Base-by-base conservation (phyloP, 2,329 filamentous ascomycete species). In the Epichloe brachyelytri region DNA sequence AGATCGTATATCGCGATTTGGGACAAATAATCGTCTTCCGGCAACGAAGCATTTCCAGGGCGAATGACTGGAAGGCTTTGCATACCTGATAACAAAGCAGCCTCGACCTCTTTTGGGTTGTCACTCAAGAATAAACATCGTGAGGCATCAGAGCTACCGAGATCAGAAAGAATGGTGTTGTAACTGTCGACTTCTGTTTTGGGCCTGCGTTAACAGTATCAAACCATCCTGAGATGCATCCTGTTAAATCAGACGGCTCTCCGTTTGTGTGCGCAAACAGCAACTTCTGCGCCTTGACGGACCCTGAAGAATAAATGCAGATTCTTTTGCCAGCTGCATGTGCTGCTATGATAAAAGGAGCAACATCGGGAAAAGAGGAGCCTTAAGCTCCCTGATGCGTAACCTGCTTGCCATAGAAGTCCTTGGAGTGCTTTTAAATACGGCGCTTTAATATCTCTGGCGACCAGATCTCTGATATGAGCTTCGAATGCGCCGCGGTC, bases 401-500 rank as follows among this genome's bases (percentile, higher is more conserved):
- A 93, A 53, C 87, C 87, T 39, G 76, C 76, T 60, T 81, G 73
- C 86, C 86, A 93, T 40, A 93, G 76, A 60, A 86, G 82, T 58
- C 87, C 85, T 69, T 93, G 86, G 43, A 91, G 78, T 53, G 79
- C 79, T 71, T 93, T 93, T 56, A 90, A 73, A 66, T 88, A 89
- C 41, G 84, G 71, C 53, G 82, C 74, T 68, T 91, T 93, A 61
- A 88, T 74, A 63, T 93, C 86, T 55, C 76, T 77, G 54, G 74
- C 70, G 60, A 87, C 83, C 55, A 91, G 76, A 60, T 88, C 82
- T 57, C 76, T 70, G 54, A 88, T 80, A 66, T 90, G 85, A 14
- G 76, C 72, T 56, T 79, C 72, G 52, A 91, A 73, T 20, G 77
- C 76, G 20, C 71, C 68, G 46, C 78, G 79, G 43, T 79, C 78